phyloP scores from a whole-genome alignment of 2,329 filamentous ascomycete species.

The Epichloe festucae region DNA sequence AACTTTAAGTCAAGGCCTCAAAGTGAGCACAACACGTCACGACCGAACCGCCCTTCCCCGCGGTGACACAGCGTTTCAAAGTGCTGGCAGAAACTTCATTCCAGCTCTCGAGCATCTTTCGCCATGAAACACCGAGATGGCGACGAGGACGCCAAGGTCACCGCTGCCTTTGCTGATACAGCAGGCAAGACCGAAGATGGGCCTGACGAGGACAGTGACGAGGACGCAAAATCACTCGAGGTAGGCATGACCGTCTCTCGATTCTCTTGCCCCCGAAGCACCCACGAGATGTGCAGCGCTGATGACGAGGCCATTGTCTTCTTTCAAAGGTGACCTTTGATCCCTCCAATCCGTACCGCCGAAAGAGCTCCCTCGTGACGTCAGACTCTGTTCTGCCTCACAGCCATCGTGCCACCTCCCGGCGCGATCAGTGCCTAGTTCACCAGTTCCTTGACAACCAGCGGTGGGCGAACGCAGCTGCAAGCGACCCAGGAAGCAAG shows the following conservation, averaged over 20 bases:
- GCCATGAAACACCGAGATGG: constrained; percentile 9
- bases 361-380: constrained; percentile 52
- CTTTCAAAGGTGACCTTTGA: constrained; percentile 48
- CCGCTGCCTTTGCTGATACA: constrained; percentile 11
- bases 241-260: constrained; percentile 19
- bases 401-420: constrained; percentile 12
- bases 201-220: constrained; percentile 9
- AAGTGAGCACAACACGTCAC: too few species aligned
- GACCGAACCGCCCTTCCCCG: neutral
- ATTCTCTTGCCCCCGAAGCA: neutral
- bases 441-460: constrained; percentile 52
- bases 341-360: constrained; percentile 43
- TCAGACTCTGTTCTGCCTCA: constrained; percentile 30
- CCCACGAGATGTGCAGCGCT: neutral
- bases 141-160: constrained; percentile 9
- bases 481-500: constrained; percentile 15
- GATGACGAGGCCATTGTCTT: neutral
- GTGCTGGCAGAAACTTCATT: neutral
- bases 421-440: constrained; percentile 47
- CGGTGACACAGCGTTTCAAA: neutral
- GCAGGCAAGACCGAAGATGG: neutral
- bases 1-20: too few species aligned
- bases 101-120: neutral
- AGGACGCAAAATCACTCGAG: constrained; percentile 31
- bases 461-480: constrained; percentile 20